Evolutionary conservation across 1,139 yeast genomes (phyloP), one percentile per base, ranked within the genome.

Genomic region (Candida labiduridarum): DNA sequence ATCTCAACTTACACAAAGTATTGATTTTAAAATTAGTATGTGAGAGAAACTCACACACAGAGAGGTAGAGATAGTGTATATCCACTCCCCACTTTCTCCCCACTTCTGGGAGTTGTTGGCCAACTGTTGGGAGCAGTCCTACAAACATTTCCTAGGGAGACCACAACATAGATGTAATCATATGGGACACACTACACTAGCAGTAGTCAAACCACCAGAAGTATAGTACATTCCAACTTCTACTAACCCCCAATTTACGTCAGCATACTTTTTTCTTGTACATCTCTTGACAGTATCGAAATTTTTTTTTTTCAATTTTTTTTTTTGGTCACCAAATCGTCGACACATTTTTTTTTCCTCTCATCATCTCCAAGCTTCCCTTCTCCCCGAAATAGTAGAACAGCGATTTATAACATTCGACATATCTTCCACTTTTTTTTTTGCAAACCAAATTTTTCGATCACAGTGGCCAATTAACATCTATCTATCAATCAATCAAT

Each of bases 281-380:
- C 15, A 19, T 14, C 29, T 38, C 41, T 25, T 18, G n/a, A 15
- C 15, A 33, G n/a, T 3, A 19, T 6, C 25, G n/a, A 35, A 38
- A 19, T 19, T 38, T 38, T 11, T 38, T n/a, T 38, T 19, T 19
- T n/a, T n/a, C n/a, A 33, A 12, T 19, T 38, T 19, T 19, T 22
- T 38, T 38, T 5, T 19, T 19, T 9, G 16, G 36, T 33, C 36
- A 33, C 16, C 36, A n/a, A 15, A n/a, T 33, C 14, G 12, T 33
- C 36, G 36, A 12, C 36, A 15, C 36, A 33, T 15, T 33, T 19
- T 19, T 11, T 38, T 18, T 38, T 36, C 12, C 25, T 36, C 25
- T 36, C 41, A 38, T 38, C 41, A 38, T 19, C 41, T 38, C 41
- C 41, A 38, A 16, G 29, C 41, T 38, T 38, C 41, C 30, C 15